Conservation (phyloP, 176 grass and related monocot genomes). For the Tuctoria greenei region DNA sequence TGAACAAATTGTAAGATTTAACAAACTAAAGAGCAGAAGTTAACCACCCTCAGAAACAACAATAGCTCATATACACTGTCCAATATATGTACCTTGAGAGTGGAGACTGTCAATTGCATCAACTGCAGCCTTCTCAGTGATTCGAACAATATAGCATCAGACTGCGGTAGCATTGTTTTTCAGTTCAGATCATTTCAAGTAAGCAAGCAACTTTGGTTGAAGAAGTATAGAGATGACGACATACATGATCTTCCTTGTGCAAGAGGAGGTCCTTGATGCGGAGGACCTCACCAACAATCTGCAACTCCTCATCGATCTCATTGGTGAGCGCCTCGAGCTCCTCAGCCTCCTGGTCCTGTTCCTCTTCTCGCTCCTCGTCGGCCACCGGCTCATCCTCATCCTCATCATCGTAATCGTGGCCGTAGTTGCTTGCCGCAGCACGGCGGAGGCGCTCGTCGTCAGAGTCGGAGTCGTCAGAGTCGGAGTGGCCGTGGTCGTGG, state of each 20-base stretch:
- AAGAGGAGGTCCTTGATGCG: slow-evolving; percentile 71
- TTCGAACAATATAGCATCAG: slow-evolving; percentile 67
- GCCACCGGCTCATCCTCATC: slow-evolving; percentile 18
- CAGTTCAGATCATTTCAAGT: slow-evolving; percentile 11
- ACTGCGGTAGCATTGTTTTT: slow-evolving; percentile 43
- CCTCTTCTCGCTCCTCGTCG: slow-evolving; percentile 6
- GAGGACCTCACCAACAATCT: slow-evolving; percentile 61
- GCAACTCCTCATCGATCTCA: slow-evolving; percentile 68
- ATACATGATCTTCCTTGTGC: slow-evolving; percentile 59
- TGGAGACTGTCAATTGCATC: slow-evolving; percentile 80
- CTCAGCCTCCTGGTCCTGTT: slow-evolving; percentile 43
- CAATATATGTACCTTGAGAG: slow-evolving; percentile 49
- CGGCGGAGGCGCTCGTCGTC: slow-evolving; percentile 59
- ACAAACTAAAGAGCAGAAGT: slow-evolving; percentile 23
- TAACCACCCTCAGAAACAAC: not conserved
- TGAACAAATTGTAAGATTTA: slow-evolving; percentile 12
- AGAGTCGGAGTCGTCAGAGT: slow-evolving; percentile 38
- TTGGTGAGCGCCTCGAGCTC: slow-evolving; percentile 61
- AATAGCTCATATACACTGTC: slow-evolving; percentile 16
- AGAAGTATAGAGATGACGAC: not conserved
- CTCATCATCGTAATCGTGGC: slow-evolving; percentile 65
- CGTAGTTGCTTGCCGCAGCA: slow-evolving; percentile 58
- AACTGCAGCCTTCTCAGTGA: slow-evolving; percentile 84
- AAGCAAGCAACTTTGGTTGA: not conserved
- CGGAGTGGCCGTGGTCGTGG: not conserved